Evolutionary conservation across 306 rosid genomes (phyloP).

Genomic region (Cyamopsis tetragonoloba): DNA sequence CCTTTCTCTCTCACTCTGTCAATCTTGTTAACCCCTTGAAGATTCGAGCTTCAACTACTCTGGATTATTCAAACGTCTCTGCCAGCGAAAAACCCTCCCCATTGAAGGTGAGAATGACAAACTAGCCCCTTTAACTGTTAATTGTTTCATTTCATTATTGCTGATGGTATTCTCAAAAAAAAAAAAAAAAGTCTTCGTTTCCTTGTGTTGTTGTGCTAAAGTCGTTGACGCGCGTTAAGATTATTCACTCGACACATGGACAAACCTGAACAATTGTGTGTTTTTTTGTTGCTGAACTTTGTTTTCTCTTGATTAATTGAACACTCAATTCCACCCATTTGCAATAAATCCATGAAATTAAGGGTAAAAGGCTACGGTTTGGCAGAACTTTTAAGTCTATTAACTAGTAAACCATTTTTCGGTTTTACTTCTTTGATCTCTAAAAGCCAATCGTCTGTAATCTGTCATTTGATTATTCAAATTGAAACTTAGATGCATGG

Average conservation of each 20-base stretch:
- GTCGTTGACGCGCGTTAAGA: neutral
- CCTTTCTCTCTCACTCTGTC: constrained; percentile 32
- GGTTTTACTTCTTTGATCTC: neutral
- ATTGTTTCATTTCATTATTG: constrained; percentile 1
- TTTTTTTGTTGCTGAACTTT: neutral
- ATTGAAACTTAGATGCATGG: neutral
- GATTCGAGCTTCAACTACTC: constrained; percentile 69
- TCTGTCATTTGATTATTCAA: neutral
- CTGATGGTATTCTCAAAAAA: neutral
- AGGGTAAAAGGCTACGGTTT: neutral
- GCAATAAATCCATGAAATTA: neutral
- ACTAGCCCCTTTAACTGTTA: neutral
- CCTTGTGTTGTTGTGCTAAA: neutral
- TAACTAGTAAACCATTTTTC: neutral
- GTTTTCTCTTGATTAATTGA: neutral
- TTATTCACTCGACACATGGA: neutral
- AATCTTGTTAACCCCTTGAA: constrained; percentile 38
- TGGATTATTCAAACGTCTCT: constrained; percentile 64
- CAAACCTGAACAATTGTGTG: neutral
- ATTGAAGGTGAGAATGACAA: constrained; percentile 55
- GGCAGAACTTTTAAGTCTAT: neutral
- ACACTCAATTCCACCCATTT: neutral
- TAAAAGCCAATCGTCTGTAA: neutral
- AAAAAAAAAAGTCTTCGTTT: neutral
- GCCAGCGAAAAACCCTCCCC: constrained; percentile 50